Conservation (phyloP, 1,139 yeast species). For the Suhomyces maxii region DNA sequence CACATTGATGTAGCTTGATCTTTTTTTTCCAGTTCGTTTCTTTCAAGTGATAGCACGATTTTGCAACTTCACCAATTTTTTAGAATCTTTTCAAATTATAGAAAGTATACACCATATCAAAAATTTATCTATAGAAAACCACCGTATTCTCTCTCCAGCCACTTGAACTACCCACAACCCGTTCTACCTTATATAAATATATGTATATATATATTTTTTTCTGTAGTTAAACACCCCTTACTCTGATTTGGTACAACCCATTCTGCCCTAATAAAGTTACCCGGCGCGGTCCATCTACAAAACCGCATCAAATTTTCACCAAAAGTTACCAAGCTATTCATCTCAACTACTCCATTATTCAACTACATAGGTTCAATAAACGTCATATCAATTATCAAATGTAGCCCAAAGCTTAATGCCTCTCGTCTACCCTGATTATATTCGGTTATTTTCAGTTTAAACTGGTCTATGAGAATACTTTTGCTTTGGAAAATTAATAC, state of each 20-base stretch:
- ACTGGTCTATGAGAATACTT: constrained; percentile 51
- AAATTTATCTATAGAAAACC: too few relatives aligned
- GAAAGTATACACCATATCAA: not conserved
- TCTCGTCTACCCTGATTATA: constrained; percentile 53
- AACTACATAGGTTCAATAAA: constrained; percentile 8
- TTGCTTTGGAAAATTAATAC: constrained; percentile 43
- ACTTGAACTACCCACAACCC: not conserved
- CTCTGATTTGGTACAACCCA: not conserved
- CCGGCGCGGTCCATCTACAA: constrained; percentile 2
- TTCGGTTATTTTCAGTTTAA: constrained; percentile 55
- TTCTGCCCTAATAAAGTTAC: not conserved
- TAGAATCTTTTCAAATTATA: too few relatives aligned
- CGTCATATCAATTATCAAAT: constrained; percentile 2
- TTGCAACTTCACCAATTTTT: too few relatives aligned
- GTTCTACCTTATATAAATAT: too few relatives aligned
- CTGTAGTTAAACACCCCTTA: not conserved
- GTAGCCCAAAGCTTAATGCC: constrained; percentile 46
- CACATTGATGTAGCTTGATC: too few relatives aligned
- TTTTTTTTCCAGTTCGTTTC: not conserved
- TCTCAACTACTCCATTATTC: not conserved
- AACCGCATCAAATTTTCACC: not conserved
- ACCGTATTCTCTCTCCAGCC: not conserved
- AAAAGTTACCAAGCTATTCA: not conserved
- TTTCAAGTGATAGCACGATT: not conserved
- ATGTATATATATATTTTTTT: too few relatives aligned